Evolutionary conservation across 2,329 filamentous ascomycete species (phyloP).

Genomic region (Cylindrodendrum hubeiense): DNA sequence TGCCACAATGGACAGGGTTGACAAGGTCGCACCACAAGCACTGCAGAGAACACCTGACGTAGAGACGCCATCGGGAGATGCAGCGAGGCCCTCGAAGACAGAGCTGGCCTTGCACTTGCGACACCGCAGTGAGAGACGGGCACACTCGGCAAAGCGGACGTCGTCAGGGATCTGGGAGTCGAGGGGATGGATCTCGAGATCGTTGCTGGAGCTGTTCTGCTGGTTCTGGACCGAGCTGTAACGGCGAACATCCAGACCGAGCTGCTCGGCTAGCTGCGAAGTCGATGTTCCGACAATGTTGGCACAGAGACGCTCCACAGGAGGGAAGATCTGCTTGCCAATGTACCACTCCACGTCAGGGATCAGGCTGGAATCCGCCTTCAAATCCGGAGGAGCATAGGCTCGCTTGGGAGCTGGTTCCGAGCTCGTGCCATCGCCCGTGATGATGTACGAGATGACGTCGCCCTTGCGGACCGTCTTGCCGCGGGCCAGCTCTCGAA

Average conservation of each 20-base stretch:
- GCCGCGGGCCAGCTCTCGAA: conserved; percentile 87
- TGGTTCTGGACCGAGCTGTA: conserved; percentile 69
- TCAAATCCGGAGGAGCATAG: conserved; percentile 86
- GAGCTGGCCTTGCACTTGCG: conserved; percentile 80
- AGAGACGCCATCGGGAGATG: conserved; percentile 70
- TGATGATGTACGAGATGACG: conserved; percentile 96
- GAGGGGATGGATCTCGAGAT: conserved; percentile 86
- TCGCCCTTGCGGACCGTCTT: conserved; percentile 93
- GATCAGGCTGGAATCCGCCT: conserved; percentile 78
- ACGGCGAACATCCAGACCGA: conserved; percentile 90
- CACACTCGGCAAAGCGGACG: conserved; percentile 86
- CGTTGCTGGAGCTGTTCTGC: conserved; percentile 65
- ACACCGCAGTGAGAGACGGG: conserved; percentile 83
- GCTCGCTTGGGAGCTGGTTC: conserved; percentile 89
- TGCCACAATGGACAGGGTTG: conserved; percentile 81
- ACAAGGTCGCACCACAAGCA: conserved; percentile 73
- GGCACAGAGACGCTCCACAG: conserved; percentile 96
- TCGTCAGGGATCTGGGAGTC: conserved; percentile 95
- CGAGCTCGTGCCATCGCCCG: conserved; percentile 74
- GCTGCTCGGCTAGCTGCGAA: conserved; percentile 88
- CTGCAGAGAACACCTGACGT: conserved; percentile 82
- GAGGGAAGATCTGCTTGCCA: conserved; percentile 97
- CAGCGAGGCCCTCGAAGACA: conserved; percentile 80
- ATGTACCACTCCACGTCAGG: conserved; percentile 99
- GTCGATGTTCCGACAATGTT: conserved; percentile 95